A percentile compares a stretch with the other conserved stretches of the same genome.
Evolutionary conservation across 441 rosid species (phyloP).

Genomic region (Theobroma grandiflorum): DNA sequence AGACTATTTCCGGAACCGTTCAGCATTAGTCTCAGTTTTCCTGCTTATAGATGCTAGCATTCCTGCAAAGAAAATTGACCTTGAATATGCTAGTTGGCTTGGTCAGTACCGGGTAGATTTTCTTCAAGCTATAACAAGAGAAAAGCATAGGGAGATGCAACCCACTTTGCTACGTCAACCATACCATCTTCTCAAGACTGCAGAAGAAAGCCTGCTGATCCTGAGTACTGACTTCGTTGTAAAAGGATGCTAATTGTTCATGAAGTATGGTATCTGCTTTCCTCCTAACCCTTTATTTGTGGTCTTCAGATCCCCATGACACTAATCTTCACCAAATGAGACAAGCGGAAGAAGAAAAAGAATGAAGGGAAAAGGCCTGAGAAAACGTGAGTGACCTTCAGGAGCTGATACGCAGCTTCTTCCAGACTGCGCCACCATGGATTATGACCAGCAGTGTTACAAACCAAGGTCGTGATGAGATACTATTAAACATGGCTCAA

Average conservation of each 20-base stretch:
- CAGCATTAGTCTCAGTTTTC: conserved; percentile 84
- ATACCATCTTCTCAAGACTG: not conserved
- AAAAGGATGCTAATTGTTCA: not conserved
- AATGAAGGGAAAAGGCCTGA: conserved; percentile 89
- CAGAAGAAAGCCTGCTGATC: conserved; percentile 7
- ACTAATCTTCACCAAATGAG: conserved; percentile 88
- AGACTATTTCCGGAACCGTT: conserved; percentile 83
- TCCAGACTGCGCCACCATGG: conserved; percentile 89
- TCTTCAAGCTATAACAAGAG: not conserved
- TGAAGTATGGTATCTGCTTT: not conserved
- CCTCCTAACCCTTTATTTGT: not conserved
- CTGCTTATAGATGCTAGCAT: conserved; percentile 95
- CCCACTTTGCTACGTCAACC: not conserved
- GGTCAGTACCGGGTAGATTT: conserved; percentile 82
- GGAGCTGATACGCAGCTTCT: conserved; percentile 76
- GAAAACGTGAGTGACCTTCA: conserved; percentile 80
- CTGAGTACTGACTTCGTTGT: conserved; percentile 2
- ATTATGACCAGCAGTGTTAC: conserved; percentile 97
- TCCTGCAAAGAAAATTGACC: conserved; percentile 85
- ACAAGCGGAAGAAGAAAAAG: conserved; percentile 92
- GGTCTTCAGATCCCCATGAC: conserved; percentile 87
- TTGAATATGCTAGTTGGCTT: conserved; percentile 97
- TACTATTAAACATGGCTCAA: conserved; percentile 93
- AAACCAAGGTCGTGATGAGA: conserved; percentile 95
- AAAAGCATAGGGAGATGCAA: not conserved